These are phyloP conservation scores for Curvularia spicifera DNA, from an alignment of 2,329 filamentous ascomycete genomes.

Conservation along the genomic window DNA sequence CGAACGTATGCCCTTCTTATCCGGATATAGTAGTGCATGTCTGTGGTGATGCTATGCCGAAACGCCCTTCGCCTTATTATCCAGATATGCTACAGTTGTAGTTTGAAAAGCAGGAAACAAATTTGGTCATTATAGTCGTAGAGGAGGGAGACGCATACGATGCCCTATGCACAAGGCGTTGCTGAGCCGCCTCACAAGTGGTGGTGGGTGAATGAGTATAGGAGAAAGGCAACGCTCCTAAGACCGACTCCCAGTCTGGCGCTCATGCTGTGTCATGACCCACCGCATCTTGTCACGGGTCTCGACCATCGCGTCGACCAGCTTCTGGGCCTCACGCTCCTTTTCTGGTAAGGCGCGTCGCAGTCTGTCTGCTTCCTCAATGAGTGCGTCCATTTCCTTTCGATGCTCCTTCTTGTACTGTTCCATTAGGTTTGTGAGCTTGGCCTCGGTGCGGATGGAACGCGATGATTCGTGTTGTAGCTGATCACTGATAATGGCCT, in stretches of 20 bases:
- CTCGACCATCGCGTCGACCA: conserved; percentile 65
- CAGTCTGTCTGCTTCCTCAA: conserved; percentile 62
- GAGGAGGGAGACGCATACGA: not conserved
- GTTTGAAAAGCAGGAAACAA: conserved; percentile 22
- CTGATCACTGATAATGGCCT: conserved; percentile 75
- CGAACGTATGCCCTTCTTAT: not conserved
- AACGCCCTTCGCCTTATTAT: conserved; percentile 17
- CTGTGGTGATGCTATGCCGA: conserved; percentile 1
- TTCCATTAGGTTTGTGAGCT: conserved; percentile 66
- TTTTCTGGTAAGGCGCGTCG: conserved; percentile 62
- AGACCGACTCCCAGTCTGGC: conserved; percentile 21
- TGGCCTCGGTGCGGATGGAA: conserved; percentile 66
- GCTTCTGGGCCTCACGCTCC: conserved; percentile 66
- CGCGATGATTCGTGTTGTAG: conserved; percentile 71
- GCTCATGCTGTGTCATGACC: conserved; percentile 61
- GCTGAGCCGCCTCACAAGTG: not conserved
- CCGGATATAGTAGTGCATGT: not conserved
- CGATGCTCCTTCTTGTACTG: conserved; percentile 70
- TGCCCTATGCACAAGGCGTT: not conserved
- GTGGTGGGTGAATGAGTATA: not conserved
- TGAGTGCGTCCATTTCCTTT: conserved; percentile 65
- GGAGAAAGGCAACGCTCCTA: not conserved
- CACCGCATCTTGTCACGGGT: conserved; percentile 73
- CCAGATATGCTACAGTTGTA: conserved; percentile 34
- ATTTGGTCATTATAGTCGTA: conserved; percentile 30